A percentile compares a stretch with the other conserved stretches of the same genome.
Conservation (phyloP, 2,329 filamentous ascomycete genomes). For the Fusarium dlaminii region DNA sequence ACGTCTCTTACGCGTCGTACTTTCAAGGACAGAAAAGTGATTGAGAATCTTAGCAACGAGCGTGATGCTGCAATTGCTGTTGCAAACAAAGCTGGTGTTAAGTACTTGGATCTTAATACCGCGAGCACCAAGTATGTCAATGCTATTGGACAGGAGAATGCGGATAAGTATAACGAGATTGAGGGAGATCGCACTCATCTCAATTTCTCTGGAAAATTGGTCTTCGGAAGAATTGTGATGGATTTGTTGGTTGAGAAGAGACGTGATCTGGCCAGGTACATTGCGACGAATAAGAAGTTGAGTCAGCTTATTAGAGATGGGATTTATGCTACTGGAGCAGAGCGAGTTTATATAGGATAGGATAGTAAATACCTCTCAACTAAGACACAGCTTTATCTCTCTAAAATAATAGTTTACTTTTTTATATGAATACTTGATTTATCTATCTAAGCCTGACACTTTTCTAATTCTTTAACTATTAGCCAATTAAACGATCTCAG, state of each 20-base stretch:
- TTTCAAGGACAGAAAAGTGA: conserved; percentile 4
- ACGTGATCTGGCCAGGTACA: not conserved
- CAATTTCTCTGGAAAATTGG: not conserved
- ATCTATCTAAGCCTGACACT: too few relatives aligned
- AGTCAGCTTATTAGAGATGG: conserved; percentile 2
- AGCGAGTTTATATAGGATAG: not conserved
- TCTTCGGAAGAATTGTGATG: conserved; percentile 11
- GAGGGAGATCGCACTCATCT: conserved; percentile 18
- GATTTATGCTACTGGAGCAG: not conserved
- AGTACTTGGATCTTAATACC: not conserved
- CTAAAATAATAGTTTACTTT: too few relatives aligned
- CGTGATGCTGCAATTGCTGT: conserved; percentile 7
- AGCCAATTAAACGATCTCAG: too few relatives aligned
- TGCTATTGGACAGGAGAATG: conserved; percentile 6
- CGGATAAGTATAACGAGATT: conserved; percentile 9
- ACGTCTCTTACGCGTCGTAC: conserved; percentile 11
- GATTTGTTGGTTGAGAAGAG: conserved; percentile 13
- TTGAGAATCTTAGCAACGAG: conserved; percentile 5
- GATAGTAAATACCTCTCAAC: too few relatives aligned
- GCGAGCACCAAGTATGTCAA: conserved; percentile 19
- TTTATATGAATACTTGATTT: too few relatives aligned
- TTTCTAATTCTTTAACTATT: too few relatives aligned
- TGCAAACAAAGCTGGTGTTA: not conserved
- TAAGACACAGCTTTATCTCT: too few relatives aligned
- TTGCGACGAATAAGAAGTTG: not conserved